phyloP scores from a whole-genome alignment of 371 early-diverging fungal species.

The Rhizomucor pusillus region DNA sequence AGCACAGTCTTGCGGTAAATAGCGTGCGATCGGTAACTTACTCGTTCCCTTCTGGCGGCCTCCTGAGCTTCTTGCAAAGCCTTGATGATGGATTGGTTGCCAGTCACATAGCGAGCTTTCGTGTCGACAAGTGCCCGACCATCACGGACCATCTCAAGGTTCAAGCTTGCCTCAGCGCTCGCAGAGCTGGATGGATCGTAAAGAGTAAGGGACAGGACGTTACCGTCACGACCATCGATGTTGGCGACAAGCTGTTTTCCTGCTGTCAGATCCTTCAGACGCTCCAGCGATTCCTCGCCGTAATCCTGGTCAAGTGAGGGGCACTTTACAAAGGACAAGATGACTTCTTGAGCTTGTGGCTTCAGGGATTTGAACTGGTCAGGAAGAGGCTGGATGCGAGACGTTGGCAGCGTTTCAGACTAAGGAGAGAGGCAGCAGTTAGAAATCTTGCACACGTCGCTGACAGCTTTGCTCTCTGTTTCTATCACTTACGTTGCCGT shows the following conservation, averaged over 20 bases:
- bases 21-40: constrained; percentile 29
- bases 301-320: constrained; percentile 71
- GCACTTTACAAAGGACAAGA: constrained; percentile 76
- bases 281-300: constrained; percentile 70
- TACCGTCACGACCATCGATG: constrained; percentile 62
- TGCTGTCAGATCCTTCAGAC: constrained; percentile 65
- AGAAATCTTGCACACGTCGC: not conserved
- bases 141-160: constrained; percentile 75
- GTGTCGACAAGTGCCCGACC: constrained; percentile 73
- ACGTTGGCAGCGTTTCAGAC: constrained; percentile 60
- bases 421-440: constrained; percentile 7
- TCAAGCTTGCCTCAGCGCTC: constrained; percentile 68
- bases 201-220: constrained; percentile 67
- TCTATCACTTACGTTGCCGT: constrained; percentile 72
- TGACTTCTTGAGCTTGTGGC: constrained; percentile 82
- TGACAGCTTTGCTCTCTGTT: not conserved
- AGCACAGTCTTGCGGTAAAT: not conserved
- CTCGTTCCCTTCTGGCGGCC: constrained; percentile 57
- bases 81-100: constrained; percentile 55
- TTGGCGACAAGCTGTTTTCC: constrained; percentile 76
- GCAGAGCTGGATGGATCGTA: constrained; percentile 63
- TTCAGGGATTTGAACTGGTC: constrained; percentile 63
- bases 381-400: constrained; percentile 66
- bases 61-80: constrained; percentile 37
- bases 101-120: constrained; percentile 52